phyloP scores from a whole-genome alignment of 495 filamentous ascomycete species.

The Geopyxis carbonaria region DNA sequence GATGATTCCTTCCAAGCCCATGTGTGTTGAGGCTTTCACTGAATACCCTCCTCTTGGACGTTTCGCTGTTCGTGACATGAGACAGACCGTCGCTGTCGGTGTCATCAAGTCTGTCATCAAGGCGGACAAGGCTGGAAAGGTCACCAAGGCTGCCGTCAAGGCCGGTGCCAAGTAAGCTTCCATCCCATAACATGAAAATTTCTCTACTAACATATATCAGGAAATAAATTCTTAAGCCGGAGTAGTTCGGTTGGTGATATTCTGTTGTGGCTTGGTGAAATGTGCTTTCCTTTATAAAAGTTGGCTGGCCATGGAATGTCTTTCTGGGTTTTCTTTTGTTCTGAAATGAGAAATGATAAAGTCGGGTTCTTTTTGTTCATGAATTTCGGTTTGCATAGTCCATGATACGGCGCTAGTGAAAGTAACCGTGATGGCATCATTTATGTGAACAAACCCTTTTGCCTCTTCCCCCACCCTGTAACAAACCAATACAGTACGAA shows the following conservation, averaged over 20 bases:
- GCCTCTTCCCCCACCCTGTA: too few relatives aligned
- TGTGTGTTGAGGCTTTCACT: slow-evolving; percentile 99
- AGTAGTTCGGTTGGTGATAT: slow-evolving; percentile 2
- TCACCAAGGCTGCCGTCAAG: slow-evolving; percentile 45
- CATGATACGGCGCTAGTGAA: too few relatives aligned
- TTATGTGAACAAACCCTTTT: too few relatives aligned
- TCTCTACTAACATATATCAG: slow-evolving; percentile 2
- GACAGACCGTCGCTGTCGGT: slow-evolving; percentile 92
- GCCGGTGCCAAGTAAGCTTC: slow-evolving; percentile 25
- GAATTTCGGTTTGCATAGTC: too few relatives aligned
- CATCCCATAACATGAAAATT: neutral
- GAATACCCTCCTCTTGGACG: slow-evolving; percentile 97
- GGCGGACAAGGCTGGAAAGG: slow-evolving; percentile 53
- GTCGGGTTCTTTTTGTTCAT: slow-evolving; percentile 3
- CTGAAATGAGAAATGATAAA: slow-evolving; percentile 9
- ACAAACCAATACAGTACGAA: too few relatives aligned
- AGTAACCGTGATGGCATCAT: too few relatives aligned
- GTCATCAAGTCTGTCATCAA: slow-evolving; percentile 83
- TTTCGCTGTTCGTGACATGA: slow-evolving; percentile 91
- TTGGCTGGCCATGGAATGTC: slow-evolving; percentile 20
- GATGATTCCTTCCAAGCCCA: slow-evolving; percentile 99
- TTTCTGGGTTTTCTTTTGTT: slow-evolving; percentile 5
- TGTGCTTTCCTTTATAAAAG: slow-evolving; percentile 9
- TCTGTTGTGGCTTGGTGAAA: neutral
- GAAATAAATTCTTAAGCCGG: slow-evolving; percentile 18